These are phyloP conservation scores for Acacia pycnantha DNA, from an alignment of 331 rosid genomes.

Conservation along the genomic window DNA sequence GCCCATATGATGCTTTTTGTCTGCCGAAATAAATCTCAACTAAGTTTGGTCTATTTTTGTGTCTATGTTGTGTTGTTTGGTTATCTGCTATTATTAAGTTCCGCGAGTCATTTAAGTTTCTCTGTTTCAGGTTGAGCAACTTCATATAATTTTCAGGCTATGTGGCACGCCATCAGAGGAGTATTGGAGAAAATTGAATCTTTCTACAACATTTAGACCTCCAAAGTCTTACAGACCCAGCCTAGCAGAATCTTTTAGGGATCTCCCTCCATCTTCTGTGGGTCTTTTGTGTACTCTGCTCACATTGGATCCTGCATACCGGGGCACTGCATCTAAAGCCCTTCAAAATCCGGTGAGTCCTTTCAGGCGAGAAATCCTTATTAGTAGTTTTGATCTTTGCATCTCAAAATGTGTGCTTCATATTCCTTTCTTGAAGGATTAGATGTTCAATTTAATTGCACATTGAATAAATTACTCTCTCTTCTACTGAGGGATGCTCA, in stretches of 20 bases:
- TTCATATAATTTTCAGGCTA: constrained; percentile 76
- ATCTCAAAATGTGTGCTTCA: constrained; percentile 1
- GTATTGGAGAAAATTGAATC: constrained; percentile 73
- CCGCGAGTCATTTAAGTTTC: constrained; percentile 24
- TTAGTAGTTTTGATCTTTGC: neutral
- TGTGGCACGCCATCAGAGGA: constrained; percentile 94
- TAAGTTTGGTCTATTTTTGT: neutral
- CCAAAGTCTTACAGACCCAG: constrained; percentile 66
- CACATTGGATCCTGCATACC: constrained; percentile 74
- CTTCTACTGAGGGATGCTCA: neutral
- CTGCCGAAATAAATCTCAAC: neutral
- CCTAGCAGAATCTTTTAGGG: constrained; percentile 58
- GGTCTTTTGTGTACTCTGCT: constrained; percentile 73
- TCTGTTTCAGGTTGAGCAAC: constrained; percentile 82
- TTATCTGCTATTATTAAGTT: constrained; percentile 2
- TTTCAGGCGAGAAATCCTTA: constrained; percentile 3
- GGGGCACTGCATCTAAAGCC: constrained; percentile 71
- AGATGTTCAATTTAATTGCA: neutral
- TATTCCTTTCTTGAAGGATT: neutral
- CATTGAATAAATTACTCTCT: neutral
- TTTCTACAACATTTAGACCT: constrained; percentile 62
- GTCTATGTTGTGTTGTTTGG: constrained; percentile 14
- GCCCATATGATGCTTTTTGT: neutral
- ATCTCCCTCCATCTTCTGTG: constrained; percentile 68
- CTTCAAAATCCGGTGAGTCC: constrained; percentile 60